Conservation (phyloP, 2,329 filamentous ascomycete genomes). For the Drechslerella stenobrocha region DNA sequence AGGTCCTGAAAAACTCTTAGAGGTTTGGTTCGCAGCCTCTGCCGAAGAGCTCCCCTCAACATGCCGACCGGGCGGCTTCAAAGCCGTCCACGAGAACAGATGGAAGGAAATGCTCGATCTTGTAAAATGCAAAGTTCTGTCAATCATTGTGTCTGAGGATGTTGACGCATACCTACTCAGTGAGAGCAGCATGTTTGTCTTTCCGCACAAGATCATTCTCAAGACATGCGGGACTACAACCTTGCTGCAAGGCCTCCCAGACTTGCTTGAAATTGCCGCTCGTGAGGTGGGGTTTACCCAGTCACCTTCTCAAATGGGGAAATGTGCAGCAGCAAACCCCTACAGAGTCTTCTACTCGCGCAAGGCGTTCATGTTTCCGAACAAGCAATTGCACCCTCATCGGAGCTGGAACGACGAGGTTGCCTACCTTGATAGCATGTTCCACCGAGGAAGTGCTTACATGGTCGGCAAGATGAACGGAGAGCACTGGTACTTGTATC, state of each 20-base stretch:
- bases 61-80: slow-evolving; percentile 75
- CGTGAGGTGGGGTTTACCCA: slow-evolving; percentile 83
- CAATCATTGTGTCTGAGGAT: slow-evolving; percentile 86
- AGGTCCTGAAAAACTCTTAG: slow-evolving; percentile 95
- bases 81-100: slow-evolving; percentile 76
- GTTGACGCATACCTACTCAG: slow-evolving; percentile 96
- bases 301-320: slow-evolving; percentile 59
- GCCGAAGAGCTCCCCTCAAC: slow-evolving; percentile 71
- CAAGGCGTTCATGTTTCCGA: slow-evolving; percentile 96
- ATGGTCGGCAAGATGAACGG: slow-evolving; percentile 99
- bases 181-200: slow-evolving; percentile 99
- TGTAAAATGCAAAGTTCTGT: slow-evolving; percentile 97
- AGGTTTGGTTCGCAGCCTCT: slow-evolving; percentile 94
- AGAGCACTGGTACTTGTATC: slow-evolving; percentile 98
- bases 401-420: slow-evolving; percentile 98
- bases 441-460: slow-evolving; percentile 90
- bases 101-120: slow-evolving; percentile 98
- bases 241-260: slow-evolving; percentile 81
- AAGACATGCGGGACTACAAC: slow-evolving; percentile 99
- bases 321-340: slow-evolving; percentile 74
- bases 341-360: slow-evolving; percentile 98
- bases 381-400: slow-evolving; percentile 90
- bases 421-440: slow-evolving; percentile 85
- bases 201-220: slow-evolving; percentile 97
- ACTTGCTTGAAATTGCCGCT: slow-evolving; percentile 89